Base-by-base conservation (phyloP, 2,329 filamentous ascomycete species). In the Penicillium verrucosum region DNA sequence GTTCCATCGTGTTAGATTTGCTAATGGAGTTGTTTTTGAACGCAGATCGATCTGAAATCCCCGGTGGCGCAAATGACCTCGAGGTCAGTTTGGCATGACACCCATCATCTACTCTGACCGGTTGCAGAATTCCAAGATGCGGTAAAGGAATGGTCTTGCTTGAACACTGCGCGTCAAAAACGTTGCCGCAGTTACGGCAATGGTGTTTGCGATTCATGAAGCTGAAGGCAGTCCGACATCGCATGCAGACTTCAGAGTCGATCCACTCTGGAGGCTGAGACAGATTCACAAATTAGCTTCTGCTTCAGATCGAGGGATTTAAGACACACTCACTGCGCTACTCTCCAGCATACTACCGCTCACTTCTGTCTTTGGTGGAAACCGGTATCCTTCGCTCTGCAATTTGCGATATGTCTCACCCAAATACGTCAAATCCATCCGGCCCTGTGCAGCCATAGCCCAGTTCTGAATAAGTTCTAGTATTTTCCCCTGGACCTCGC, bases 141-240 rank as follows among this genome's bases (percentile, higher is more conserved):
- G 94, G 93, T 16, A 99, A 80, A 5, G 94, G 88, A 40, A 96
- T 82, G 23, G 83, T 86, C 78, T 97, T 97, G 78, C 85, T 88
- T 14, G 93, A 97, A 71, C 94, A 99, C 67, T 94, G 88, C 62
- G 93, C 91, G 71, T 96, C 95, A 73, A 99, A 99, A 68, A 96
- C 94, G 75, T 94, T 96, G 50, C 94, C 94, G 70, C 94, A 99
- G 74, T 99, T 99, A 63, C 94, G 87, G 70, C 94, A 99, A 74
- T 99, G 94, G 72, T 99, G 94, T 73, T 97, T 99, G 69, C 94
- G 88, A 74, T 99, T 99, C 54, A 93, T 99, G 70, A 99, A 97
- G 46, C 91, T 97, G 68, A 99, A 99, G 18, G 91, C 78, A 12
- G 93, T 97, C 65, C 94, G 87, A 74, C 94, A 99, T 71, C 94